Conservation (phyloP, 371 early-diverging fungal species). For the Mucor irregularis region DNA sequence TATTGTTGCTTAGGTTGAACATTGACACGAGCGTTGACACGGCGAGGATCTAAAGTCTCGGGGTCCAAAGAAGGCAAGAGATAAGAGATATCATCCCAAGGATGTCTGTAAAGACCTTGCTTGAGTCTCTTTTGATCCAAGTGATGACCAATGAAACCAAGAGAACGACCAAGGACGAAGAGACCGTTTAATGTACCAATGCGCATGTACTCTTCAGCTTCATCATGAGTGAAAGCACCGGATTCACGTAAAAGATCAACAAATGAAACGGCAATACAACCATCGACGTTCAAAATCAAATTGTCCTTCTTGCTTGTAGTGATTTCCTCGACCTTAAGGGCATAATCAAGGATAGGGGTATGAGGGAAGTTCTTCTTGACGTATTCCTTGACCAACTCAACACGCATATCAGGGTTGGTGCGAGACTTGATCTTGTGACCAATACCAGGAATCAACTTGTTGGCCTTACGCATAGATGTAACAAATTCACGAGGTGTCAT, state of each 20-base stretch:
- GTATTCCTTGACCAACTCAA: slow-evolving; percentile 90
- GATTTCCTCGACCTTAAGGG: slow-evolving; percentile 91
- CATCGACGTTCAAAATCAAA: slow-evolving; percentile 96
- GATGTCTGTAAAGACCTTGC: slow-evolving; percentile 96
- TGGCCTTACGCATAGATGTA: slow-evolving; percentile 86
- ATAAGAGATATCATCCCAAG: slow-evolving; percentile 98
- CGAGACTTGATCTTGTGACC: slow-evolving; percentile 99
- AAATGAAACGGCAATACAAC: slow-evolving; percentile 94
- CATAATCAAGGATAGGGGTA: slow-evolving; percentile 90
- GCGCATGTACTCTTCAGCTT: slow-evolving; percentile 95
- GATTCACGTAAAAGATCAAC: slow-evolving; percentile 93
- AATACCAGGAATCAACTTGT: slow-evolving; percentile 94
- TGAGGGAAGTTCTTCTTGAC: slow-evolving; percentile 89
- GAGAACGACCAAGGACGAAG: slow-evolving; percentile 93
- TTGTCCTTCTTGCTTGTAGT: slow-evolving; percentile 98
- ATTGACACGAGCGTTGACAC: slow-evolving; percentile 53
- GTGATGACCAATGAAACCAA: slow-evolving; percentile 97
- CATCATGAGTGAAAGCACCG: slow-evolving; percentile 92
- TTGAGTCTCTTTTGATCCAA: slow-evolving; percentile 97
- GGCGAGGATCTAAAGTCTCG: slow-evolving; percentile 50
- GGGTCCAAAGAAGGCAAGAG: slow-evolving; percentile 63
- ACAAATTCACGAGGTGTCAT: slow-evolving; percentile 92
- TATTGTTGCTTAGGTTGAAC: slow-evolving; percentile 33
- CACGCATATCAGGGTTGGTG: slow-evolving; percentile 97
- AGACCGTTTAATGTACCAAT: slow-evolving; percentile 97